A percentile compares a stretch with the other conserved stretches of the same genome.
Evolutionary conservation across 139 green algal species (phyloP).

Genomic region (Gonium pectorale): DNA sequence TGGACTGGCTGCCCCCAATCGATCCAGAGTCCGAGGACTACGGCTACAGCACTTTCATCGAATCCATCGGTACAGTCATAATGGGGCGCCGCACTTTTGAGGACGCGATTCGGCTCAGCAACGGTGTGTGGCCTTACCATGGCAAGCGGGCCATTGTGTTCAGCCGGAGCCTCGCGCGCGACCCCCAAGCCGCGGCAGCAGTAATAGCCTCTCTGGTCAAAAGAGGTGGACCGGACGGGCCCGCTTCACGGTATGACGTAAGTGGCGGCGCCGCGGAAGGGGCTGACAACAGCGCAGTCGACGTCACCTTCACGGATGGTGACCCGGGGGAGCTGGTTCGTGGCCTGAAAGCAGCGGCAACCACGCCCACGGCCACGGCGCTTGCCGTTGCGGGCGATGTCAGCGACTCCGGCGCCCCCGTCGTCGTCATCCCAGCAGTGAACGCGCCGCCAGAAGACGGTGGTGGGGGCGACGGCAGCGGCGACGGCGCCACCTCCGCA

Average conservation of each 20-base stretch:
- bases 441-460: too few relatives aligned
- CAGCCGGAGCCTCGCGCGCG: not conserved
- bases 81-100: not conserved
- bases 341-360: not conserved
- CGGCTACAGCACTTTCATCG: not conserved
- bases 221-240: too few relatives aligned
- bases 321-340: not conserved
- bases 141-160: not conserved
- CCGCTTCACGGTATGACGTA: not conserved
- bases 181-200: too few relatives aligned
- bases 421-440: not conserved
- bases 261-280: too few relatives aligned
- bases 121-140: not conserved
- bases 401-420: too few relatives aligned
- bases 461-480: not conserved
- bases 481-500: not conserved
- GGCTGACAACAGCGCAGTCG: not conserved
- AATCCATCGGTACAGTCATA: not conserved
- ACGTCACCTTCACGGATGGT: not conserved
- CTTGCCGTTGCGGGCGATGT: not conserved
- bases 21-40: not conserved
- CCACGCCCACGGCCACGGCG: not conserved
- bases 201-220: not conserved
- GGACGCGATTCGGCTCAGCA: not conserved
- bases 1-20: not conserved